phyloP scores from a whole-genome alignment of 2,329 filamentous ascomycete species.

The Metarhizium robertsii region DNA sequence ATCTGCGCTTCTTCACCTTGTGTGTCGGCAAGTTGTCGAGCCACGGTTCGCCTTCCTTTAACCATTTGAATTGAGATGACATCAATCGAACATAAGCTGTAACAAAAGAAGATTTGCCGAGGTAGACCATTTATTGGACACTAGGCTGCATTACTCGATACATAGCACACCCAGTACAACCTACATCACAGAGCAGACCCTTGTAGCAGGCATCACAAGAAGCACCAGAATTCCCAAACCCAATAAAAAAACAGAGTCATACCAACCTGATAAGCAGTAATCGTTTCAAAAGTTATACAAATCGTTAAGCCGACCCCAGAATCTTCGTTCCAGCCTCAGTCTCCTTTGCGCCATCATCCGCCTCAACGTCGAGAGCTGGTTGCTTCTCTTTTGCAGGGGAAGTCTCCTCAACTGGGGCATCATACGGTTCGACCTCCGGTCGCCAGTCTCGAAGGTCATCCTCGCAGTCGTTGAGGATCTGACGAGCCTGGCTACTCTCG shows the following conservation, averaged over 20 bases:
- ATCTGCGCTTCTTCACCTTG: not conserved
- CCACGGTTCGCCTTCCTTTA: too few relatives aligned
- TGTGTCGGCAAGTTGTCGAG: not conserved
- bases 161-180: not conserved
- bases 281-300: not conserved
- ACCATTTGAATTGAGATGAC: too few relatives aligned
- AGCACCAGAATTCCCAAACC: not conserved
- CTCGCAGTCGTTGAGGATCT: slow-evolving; percentile 88
- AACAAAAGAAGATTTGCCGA: not conserved
- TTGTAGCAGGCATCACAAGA: not conserved
- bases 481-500: slow-evolving; percentile 57
- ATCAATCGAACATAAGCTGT: too few relatives aligned
- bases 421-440: slow-evolving; percentile 29
- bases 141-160: not conserved
- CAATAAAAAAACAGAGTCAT: not conserved
- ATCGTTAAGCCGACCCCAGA: not conserved
- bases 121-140: not conserved
- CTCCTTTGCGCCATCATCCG: not conserved
- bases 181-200: not conserved
- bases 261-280: not conserved
- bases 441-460: slow-evolving; percentile 75
- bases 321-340: not conserved
- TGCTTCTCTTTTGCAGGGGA: slow-evolving; percentile 17
- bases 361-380: slow-evolving; percentile 5
- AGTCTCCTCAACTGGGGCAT: slow-evolving; percentile 13